Evolutionary conservation across 2,329 filamentous ascomycete genomes (phyloP).

Genomic region (Aspergillus piperis): DNA sequence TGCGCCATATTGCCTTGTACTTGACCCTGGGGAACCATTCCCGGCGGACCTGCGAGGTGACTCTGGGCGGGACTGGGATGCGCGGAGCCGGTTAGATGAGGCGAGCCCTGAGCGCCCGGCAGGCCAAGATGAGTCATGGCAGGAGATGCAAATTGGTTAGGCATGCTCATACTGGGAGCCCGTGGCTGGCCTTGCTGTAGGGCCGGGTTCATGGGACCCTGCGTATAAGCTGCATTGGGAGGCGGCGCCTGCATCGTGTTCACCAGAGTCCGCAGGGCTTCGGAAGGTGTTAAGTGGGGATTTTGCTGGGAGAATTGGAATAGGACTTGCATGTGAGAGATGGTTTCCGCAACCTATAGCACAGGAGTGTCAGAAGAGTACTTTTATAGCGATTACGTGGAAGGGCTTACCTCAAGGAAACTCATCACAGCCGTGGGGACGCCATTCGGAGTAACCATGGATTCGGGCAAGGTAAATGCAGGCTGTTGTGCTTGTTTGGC

Average conservation of each 20-base stretch:
- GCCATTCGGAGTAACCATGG: conserved; percentile 53
- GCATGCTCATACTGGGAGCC: conserved; percentile 49
- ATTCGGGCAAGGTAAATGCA: conserved; percentile 47
- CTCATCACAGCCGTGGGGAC: conserved; percentile 59
- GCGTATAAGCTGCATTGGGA: conserved; percentile 31
- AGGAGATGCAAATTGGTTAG: conserved; percentile 60
- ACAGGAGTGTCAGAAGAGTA: background rate
- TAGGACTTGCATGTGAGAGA: conserved; percentile 64
- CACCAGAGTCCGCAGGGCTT: conserved; percentile 58
- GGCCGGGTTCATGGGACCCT: conserved; percentile 37
- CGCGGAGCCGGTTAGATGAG: conserved; percentile 54
- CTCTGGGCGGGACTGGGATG: conserved; percentile 51
- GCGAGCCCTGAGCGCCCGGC: conserved; percentile 50
- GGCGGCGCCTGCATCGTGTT: conserved; percentile 45
- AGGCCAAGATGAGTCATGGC: conserved; percentile 57
- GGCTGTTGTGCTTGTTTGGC: conserved; percentile 49
- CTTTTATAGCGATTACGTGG: background rate
- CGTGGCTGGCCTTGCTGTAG: conserved; percentile 42
- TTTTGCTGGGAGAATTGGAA: conserved; percentile 60
- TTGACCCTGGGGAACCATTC: conserved; percentile 60
- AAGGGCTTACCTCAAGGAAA: conserved; percentile 61
- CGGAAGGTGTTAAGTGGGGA: conserved; percentile 53
- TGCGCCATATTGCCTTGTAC: conserved; percentile 53
- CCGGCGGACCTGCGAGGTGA: conserved; percentile 48
- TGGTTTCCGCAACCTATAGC: conserved; percentile 62